Evolutionary conservation across 2,329 filamentous ascomycete genomes (phyloP).

Genomic region (Cercospora janseana): DNA sequence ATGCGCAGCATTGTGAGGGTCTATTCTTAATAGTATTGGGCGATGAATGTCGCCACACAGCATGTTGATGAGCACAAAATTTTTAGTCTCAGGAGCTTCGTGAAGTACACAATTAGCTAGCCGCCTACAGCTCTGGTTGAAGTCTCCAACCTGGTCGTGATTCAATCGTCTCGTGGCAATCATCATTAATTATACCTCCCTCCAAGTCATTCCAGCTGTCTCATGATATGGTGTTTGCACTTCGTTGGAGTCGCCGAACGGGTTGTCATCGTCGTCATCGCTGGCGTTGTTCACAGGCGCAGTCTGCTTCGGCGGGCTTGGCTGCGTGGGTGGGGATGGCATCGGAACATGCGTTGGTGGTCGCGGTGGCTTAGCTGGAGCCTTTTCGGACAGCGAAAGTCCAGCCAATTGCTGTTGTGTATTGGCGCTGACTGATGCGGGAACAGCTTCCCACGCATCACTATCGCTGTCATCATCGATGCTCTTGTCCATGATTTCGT

Average conservation of each 20-base stretch:
- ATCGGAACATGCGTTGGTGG: constrained; percentile 42
- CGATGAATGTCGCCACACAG: too few species aligned
- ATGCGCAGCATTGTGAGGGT: too few species aligned
- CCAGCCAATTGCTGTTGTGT: constrained; percentile 47
- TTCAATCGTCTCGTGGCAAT: neutral
- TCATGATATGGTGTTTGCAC: constrained; percentile 52
- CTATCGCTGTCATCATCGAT: constrained; percentile 71
- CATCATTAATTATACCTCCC: constrained; percentile 39
- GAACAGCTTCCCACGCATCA: constrained; percentile 51
- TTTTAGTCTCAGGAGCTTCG: too few species aligned
- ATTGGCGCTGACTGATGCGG: constrained; percentile 16
- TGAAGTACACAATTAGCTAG: too few species aligned
- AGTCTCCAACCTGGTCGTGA: too few species aligned
- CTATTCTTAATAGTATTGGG: too few species aligned
- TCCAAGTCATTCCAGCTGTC: constrained; percentile 32
- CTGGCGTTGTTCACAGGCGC: constrained; percentile 11
- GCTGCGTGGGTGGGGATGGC: constrained; percentile 32
- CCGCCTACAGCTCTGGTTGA: too few species aligned
- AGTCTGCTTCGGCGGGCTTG: constrained; percentile 26
- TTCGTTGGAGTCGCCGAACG: constrained; percentile 80
- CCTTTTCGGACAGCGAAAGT: constrained; percentile 42
- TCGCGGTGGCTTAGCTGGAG: constrained; percentile 52
- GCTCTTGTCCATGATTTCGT: constrained; percentile 86
- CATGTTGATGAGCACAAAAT: too few species aligned
- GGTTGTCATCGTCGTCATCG: constrained; percentile 63